A percentile compares a stretch with the other conserved stretches of the same genome.
Conservation (phyloP, 2,329 filamentous ascomycete genomes). For the Coniochaeta pulveracea region DNA sequence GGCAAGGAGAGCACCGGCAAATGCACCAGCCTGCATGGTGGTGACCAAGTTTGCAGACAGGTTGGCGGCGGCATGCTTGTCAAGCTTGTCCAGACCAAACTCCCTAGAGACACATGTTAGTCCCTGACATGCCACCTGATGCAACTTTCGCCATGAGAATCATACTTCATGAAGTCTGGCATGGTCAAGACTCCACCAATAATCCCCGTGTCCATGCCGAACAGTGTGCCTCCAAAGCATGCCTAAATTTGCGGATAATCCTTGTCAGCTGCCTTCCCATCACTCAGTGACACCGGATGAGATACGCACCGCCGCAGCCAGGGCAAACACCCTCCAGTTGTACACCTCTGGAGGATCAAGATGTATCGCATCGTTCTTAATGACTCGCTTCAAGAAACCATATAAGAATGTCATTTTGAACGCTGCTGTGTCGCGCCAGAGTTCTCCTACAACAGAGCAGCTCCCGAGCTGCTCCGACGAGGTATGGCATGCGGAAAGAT, state of each 20-base stretch:
- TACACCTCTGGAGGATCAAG: constrained; percentile 55
- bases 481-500: background rate
- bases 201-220: constrained; percentile 16
- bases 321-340: constrained; percentile 54
- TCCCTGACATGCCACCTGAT: no score
- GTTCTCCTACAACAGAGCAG: background rate
- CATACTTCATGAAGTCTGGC: constrained; percentile 11
- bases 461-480: background rate
- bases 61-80: constrained; percentile 8
- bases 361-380: constrained; percentile 1
- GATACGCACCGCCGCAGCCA: constrained; percentile 39
- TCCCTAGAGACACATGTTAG: constrained; percentile 24
- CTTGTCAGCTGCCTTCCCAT: background rate
- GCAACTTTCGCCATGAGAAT: no score
- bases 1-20: constrained; percentile 12
- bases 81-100: constrained; percentile 33
- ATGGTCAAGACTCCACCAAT: constrained; percentile 17
- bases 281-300: background rate
- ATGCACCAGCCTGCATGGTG: constrained; percentile 14
- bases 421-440: background rate
- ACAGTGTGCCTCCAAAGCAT: constrained; percentile 15
- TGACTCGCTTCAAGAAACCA: constrained; percentile 1
- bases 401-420: constrained; percentile 2
- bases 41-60: constrained; percentile 15
- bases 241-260: constrained; percentile 13